phyloP scores from a whole-genome alignment of 495 filamentous ascomycete genomes.

The Penicillium longicatenatum region DNA sequence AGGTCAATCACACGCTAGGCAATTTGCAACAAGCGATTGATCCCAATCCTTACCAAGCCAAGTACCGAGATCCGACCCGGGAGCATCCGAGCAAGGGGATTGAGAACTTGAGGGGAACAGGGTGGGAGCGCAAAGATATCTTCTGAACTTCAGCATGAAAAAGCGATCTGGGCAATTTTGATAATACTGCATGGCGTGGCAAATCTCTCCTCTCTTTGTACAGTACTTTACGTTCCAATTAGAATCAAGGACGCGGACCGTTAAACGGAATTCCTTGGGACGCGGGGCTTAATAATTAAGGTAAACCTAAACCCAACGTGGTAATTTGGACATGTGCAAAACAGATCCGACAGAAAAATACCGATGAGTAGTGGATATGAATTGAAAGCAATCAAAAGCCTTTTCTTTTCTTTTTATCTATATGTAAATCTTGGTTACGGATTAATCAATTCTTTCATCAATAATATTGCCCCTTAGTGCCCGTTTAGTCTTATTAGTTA shows the following conservation, averaged over 20 bases:
- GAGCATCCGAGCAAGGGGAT: slow-evolving; percentile 73
- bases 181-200: not conserved
- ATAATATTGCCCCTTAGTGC: not conserved
- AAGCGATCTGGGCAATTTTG: not conserved
- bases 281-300: slow-evolving; percentile 6
- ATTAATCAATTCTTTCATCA: not conserved
- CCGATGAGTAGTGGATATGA: not conserved
- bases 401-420: not conserved
- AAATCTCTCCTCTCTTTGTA: not conserved
- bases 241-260: not conserved
- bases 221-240: not conserved
- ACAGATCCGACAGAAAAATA: not conserved
- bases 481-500: not conserved
- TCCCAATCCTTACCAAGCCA: slow-evolving; percentile 85
- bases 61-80: slow-evolving; percentile 64
- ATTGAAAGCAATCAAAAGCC: too few relatives aligned
- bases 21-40: slow-evolving; percentile 82
- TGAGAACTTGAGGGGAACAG: slow-evolving; percentile 63
- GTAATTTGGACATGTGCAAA: slow-evolving; percentile 4
- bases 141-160: slow-evolving; percentile 5
- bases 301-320: slow-evolving; percentile 19
- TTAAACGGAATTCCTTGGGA: slow-evolving; percentile 5
- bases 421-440: not conserved
- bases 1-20: slow-evolving; percentile 93
- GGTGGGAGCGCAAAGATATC: slow-evolving; percentile 85